Base-by-base conservation (phyloP, 306 rosid genomes). In the Begonia loranthoides region DNA sequence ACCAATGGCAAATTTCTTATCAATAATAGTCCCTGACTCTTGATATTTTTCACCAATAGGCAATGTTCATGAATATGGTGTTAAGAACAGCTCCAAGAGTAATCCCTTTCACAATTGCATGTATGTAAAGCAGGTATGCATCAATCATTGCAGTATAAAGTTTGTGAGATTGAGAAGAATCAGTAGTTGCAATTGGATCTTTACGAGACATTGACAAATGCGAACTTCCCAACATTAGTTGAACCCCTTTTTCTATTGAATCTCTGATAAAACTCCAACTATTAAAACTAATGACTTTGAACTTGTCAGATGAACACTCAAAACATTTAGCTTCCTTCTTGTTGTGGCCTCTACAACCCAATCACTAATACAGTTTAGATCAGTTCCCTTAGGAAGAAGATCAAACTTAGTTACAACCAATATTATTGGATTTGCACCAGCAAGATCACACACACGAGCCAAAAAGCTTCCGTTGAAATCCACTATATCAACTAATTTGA, bases 221-320 rank as follows among this genome's bases (percentile, higher is more conserved):
- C 97, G 48, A 95, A 89, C 71, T 84, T 89, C 54, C 97, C 95
- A 70, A 89, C 97, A 77, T 89, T 89, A 56, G 97, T 95, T 45
- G 94, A 77, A 17, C 97, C 97, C 90, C 69, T 82, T 85, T 68
- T 89, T 95, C 76, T 64, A 79, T 65, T 85, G 95, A 66, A 89
- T 85, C 66, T 84, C 94, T 12, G 95, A 78, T 55, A 72, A 71
- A 60, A 82, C 94, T 64, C 95, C 95, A 33, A 73, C 56, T 67
- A 89, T 70, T 58, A 95, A 95, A 51, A 89, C 94, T 73, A 82
- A 71, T 63, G 94, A 85, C 70, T 89, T 89, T 43, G 97, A 76
- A 76, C 97, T 89, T 58, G 90, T 82, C 58, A 82, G 59, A 62
- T 89, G 95, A 61, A 85, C 87, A 54, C 90, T 76, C 56, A 89